A percentile compares a stretch with the other conserved stretches of the same genome.
phyloP scores from a whole-genome alignment of 164 flowering plant genomes.

The Piper longum region DNA sequence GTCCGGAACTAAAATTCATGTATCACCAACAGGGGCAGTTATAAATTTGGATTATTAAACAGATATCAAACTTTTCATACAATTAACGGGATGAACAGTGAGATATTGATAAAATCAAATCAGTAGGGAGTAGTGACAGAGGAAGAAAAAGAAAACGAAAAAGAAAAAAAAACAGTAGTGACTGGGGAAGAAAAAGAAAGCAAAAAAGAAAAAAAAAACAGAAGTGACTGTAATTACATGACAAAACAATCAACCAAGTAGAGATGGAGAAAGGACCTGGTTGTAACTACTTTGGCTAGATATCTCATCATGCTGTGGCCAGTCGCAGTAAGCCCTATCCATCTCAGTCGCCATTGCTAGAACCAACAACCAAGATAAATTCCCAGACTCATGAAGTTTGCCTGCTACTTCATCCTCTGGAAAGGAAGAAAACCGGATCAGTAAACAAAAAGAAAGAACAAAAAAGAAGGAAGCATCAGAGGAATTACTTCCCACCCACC shows the following conservation, averaged over 20 bases:
- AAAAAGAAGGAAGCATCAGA: too few relatives aligned
- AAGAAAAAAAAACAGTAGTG: not conserved
- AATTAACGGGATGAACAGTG: not conserved
- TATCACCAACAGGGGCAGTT: not conserved
- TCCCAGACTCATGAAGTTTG: not conserved
- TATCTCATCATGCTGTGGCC: constrained; percentile 8
- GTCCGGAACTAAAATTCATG: not conserved
- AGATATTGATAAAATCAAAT: not conserved
- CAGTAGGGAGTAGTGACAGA: not conserved
- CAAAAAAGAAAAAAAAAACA: too few relatives aligned
- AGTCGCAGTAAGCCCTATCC: constrained; percentile 10
- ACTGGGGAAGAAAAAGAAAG: not conserved
- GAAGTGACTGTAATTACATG: not conserved
- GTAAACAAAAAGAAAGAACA: not conserved
- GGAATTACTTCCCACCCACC: too few relatives aligned
- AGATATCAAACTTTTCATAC: not conserved
- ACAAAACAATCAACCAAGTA: not conserved
- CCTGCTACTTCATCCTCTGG: not conserved
- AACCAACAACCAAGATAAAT: not conserved
- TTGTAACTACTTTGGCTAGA: constrained; percentile 2
- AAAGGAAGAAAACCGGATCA: not conserved
- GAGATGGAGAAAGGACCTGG: not conserved
- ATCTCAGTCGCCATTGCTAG: constrained; percentile 12
- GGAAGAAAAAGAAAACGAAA: not conserved
- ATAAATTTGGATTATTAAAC: not conserved